These are phyloP conservation scores for Tuber umbilicatum DNA, from an alignment of 495 filamentous ascomycete species.

Conservation along the genomic window DNA sequence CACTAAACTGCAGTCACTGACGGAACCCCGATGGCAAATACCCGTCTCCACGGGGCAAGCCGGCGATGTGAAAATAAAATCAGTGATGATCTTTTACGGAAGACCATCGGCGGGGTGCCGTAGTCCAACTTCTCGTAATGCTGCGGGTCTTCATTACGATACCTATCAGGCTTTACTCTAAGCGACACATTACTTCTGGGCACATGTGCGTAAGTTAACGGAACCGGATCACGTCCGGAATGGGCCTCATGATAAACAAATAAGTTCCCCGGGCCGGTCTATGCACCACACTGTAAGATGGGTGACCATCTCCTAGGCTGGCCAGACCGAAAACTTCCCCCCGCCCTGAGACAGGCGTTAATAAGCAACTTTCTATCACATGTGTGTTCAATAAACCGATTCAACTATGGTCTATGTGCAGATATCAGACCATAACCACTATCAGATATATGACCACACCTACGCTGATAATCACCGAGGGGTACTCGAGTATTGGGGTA, in stretches of 20 bases:
- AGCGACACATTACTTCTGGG: neutral
- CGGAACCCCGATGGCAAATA: neutral
- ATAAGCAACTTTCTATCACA: neutral
- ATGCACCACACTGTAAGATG: neutral
- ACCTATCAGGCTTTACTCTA: neutral
- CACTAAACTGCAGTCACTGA: neutral
- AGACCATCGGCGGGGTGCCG: neutral
- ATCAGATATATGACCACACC: neutral
- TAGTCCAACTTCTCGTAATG: neutral
- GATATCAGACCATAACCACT: neutral
- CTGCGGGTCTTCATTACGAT: neutral
- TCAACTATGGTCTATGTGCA: neutral
- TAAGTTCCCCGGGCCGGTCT: neutral
- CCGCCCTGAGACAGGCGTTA: neutral
- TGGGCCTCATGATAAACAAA: neutral
- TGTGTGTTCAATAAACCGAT: neutral
- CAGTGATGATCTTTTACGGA: neutral
- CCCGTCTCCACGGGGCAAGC: neutral
- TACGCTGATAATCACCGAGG: neutral
- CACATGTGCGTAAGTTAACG: neutral
- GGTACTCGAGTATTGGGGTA: neutral
- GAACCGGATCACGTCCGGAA: neutral
- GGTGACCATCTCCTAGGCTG: neutral
- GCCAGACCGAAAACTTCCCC: no score
- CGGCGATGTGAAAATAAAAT: neutral